Conservation (phyloP, 495 filamentous ascomycete species). For the Talaromyces stipitatus region DNA sequence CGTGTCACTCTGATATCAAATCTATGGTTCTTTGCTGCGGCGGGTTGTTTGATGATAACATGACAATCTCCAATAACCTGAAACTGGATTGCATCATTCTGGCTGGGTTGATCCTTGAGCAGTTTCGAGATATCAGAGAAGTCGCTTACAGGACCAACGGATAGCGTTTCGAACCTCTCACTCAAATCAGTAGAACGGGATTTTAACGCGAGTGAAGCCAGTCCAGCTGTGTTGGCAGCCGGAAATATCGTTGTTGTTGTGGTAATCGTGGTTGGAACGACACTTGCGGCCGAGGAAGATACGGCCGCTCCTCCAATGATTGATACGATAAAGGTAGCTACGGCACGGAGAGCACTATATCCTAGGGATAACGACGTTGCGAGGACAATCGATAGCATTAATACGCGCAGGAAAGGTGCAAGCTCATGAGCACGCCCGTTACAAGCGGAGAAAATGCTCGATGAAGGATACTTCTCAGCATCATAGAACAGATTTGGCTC, state of each 20-base stretch:
- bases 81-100: constrained; percentile 45
- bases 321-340: constrained; percentile 19
- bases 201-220: constrained; percentile 21
- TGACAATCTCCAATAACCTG: constrained; percentile 55
- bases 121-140: constrained; percentile 13
- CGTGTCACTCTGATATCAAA: constrained; percentile 47
- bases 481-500: constrained; percentile 13
- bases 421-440: constrained; percentile 26
- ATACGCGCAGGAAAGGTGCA: constrained; percentile 31
- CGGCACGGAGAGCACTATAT: constrained; percentile 21
- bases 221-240: constrained; percentile 11
- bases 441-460: constrained; percentile 20
- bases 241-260: constrained; percentile 10
- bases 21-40: constrained; percentile 39
- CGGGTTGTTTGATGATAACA: constrained; percentile 51
- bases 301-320: constrained; percentile 18
- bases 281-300: constrained; percentile 13
- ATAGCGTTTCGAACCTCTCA: constrained; percentile 12
- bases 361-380: constrained; percentile 28
- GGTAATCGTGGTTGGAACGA: constrained; percentile 8
- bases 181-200: constrained; percentile 9
- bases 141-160: constrained; percentile 12
- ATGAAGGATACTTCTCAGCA: constrained; percentile 22
- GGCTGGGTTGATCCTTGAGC: constrained; percentile 6
- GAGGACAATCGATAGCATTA: constrained; percentile 33